These are phyloP conservation scores for Parietaria judaica DNA, from an alignment of 306 rosid genomes.

Conservation along the genomic window DNA sequence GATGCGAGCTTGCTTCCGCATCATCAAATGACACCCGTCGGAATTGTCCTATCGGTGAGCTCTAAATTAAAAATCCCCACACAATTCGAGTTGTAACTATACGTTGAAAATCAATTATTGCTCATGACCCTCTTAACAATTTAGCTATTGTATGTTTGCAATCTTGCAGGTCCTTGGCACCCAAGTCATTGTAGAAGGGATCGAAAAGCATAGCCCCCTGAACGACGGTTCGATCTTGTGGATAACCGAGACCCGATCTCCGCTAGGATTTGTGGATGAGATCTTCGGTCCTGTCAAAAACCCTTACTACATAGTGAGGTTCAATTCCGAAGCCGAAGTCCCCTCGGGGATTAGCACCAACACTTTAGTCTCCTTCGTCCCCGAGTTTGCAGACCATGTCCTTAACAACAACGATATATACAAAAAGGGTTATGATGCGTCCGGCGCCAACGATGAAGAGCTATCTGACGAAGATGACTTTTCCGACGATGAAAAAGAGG, in stretches of 20 bases:
- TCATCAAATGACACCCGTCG: conserved; percentile 65
- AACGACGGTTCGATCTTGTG: conserved; percentile 84
- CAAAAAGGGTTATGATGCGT: conserved; percentile 90
- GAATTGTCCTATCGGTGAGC: conserved; percentile 79
- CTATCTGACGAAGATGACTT: conserved; percentile 60
- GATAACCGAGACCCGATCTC: conserved; percentile 61
- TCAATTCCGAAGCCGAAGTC: conserved; percentile 73
- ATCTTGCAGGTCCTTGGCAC: conserved; percentile 53
- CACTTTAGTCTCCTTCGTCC: conserved; percentile 57
- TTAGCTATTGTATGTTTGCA: conserved; percentile 7
- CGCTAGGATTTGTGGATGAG: conserved; percentile 78
- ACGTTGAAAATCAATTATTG: background rate
- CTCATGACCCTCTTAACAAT: conserved; percentile 11
- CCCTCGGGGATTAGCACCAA: conserved; percentile 51
- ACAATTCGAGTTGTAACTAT: background rate
- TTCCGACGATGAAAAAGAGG: conserved; percentile 95
- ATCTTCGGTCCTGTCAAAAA: conserved; percentile 88
- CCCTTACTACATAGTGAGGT: conserved; percentile 74
- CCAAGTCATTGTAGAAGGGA: conserved; percentile 77
- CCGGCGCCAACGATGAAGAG: conserved; percentile 85
- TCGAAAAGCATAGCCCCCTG: conserved; percentile 76
- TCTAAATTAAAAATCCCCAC: background rate
- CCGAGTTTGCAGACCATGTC: conserved; percentile 67
- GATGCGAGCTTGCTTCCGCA: conserved; percentile 52
- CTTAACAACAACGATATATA: conserved; percentile 63